These are phyloP conservation scores for Xanthoparmelia taractica DNA, from an alignment of 495 filamentous ascomycete species.

Conservation along the genomic window DNA sequence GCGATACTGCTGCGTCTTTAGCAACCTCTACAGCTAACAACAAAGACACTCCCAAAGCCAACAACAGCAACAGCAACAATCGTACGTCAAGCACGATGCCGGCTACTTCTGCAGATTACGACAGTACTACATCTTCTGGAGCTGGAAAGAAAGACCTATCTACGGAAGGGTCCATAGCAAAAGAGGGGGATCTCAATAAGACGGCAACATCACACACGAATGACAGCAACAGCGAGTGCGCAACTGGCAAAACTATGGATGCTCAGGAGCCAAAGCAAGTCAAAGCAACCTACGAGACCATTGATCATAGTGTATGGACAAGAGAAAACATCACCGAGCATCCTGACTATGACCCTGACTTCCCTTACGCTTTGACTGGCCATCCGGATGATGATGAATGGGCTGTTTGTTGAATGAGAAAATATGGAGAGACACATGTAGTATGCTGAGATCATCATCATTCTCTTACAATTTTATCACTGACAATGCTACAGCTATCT, in stretches of 20 bases:
- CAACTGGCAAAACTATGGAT: neutral
- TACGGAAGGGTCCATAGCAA: neutral
- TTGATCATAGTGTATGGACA: slow-evolving; percentile 23
- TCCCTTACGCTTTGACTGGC: slow-evolving; percentile 27
- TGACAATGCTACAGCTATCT: neutral
- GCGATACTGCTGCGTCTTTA: neutral
- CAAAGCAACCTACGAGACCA: slow-evolving; percentile 14
- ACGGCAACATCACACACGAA: neutral
- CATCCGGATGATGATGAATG: slow-evolving; percentile 56
- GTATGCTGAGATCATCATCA: neutral
- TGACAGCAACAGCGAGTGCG: neutral
- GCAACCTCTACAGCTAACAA: slow-evolving; percentile 1
- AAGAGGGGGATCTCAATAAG: neutral
- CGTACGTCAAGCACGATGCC: neutral
- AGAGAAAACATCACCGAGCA: slow-evolving; percentile 23
- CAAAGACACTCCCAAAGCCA: neutral
- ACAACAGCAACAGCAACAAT: neutral
- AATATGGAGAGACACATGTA: neutral
- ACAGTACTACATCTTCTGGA: neutral
- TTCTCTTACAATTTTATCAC: neutral
- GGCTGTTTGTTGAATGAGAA: slow-evolving; percentile 31
- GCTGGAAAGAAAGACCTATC: neutral
- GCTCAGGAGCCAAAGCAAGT: neutral
- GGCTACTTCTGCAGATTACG: neutral
- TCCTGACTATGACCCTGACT: slow-evolving; percentile 25